Conservation (phyloP, 2,329 filamentous ascomycete genomes). For the Aspergillus sp. region DNA sequence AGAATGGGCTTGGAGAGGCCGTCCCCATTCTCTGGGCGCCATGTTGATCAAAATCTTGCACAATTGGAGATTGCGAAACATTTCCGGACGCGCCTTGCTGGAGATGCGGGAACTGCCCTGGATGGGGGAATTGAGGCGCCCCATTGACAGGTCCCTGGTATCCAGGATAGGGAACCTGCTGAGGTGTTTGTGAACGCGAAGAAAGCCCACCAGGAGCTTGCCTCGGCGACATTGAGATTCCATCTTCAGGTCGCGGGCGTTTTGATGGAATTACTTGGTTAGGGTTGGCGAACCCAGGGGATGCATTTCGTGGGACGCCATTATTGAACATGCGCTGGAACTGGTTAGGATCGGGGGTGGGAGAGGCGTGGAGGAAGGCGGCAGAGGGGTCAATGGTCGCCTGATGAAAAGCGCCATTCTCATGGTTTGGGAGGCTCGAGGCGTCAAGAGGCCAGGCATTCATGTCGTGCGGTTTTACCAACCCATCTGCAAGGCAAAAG, state of each 20-base stretch:
- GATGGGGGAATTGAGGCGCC: conserved; percentile 58
- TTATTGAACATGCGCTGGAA: conserved; percentile 77
- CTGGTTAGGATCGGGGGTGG: conserved; percentile 50
- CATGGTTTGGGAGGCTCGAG: conserved; percentile 48
- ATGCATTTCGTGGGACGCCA: conserved; percentile 78
- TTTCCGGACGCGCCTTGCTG: conserved; percentile 77
- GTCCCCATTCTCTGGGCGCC: conserved; percentile 81
- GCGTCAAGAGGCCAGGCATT: conserved; percentile 53
- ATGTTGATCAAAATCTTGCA: conserved; percentile 68
- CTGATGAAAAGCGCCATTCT: conserved; percentile 50
- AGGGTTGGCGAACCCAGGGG: conserved; percentile 74
- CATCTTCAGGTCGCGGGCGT: conserved; percentile 81
- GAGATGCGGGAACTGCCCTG: conserved; percentile 76
- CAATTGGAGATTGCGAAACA: conserved; percentile 88
- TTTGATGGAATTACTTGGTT: conserved; percentile 89
- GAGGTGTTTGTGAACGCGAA: conserved; percentile 90
- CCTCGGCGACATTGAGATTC: conserved; percentile 76
- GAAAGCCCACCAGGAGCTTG: conserved; percentile 71
- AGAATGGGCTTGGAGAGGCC: conserved; percentile 88
- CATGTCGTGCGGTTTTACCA: conserved; percentile 49
- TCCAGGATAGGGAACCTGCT: conserved; percentile 70
- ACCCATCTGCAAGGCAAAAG: conserved; percentile 44
- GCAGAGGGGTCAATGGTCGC: conserved; percentile 48
- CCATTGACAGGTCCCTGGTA: conserved; percentile 67
- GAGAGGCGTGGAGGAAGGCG: conserved; percentile 49